Base-by-base conservation (phyloP, 2,329 filamentous ascomycete genomes). In the Chalaropsis ovoidea region DNA sequence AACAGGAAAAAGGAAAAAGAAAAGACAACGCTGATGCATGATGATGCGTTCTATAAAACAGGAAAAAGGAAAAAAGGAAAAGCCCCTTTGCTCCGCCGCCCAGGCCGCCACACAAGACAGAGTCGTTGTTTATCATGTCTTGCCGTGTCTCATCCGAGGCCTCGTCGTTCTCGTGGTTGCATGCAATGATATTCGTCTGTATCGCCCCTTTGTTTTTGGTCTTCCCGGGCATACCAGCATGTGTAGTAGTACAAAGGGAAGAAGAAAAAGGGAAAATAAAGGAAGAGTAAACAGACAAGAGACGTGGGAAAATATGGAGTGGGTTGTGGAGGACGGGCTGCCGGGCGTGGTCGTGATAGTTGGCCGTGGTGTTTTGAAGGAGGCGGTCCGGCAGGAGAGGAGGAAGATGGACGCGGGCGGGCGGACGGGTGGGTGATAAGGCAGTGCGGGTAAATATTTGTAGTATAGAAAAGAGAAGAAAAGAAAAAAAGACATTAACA, bases 401-500 rank as follows among this genome's bases (percentile, higher is more conserved):
- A n/a, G 1, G 43, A 47, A n/a, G 43, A 47, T 8, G 43, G n/a
- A n/a, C n/a, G 43, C 43, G 17, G 19, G 7, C 17, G n/a, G 5
- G 43, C 19, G 17, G n/a, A 47, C 17, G 15, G 4, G 19, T 10
- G 2, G 27, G n/a, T 35, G 15, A n/a, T 19, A 17, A 58, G 27
- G 15, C 24, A 19, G 3, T 4, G 22, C 27, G 27, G 31, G 60
- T 47, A 31, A 15, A 39, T 61, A 13, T 19, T 39, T 43, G 13
- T 4, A 60, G 56, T 31, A 35, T 17, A 45, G 35, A 60, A 17
- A 58, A 43, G 7, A 58, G 52, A 35, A 56, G 22, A 6, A 31
- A n/a, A 41, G 19, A 65, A 56, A 62, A 47, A 58, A 56, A 58
- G 45, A 60, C 31, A 52, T 64, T 58, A 64, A 62, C 58, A 62